Percentiles rank a stretch among this genome's conserved stretches.
These are phyloP conservation scores for Trichosanthes cucumerina DNA, from an alignment of 306 rosid genomes.

Conservation along the genomic window DNA sequence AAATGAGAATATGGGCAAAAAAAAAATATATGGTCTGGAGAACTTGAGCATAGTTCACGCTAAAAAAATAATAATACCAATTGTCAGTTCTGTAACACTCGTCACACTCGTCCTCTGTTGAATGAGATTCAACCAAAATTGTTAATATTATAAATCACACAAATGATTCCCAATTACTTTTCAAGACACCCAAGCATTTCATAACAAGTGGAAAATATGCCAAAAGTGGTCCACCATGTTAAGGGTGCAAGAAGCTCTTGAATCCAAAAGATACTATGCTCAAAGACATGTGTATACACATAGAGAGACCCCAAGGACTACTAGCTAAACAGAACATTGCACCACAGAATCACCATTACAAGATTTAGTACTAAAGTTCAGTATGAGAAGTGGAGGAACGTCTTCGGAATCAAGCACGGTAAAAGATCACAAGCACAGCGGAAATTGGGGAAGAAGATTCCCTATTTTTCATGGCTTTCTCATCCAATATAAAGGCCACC, in stretches of 20 bases:
- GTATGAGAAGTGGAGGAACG: neutral
- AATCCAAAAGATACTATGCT: neutral
- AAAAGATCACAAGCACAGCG: neutral
- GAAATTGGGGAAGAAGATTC: neutral
- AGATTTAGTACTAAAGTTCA: neutral
- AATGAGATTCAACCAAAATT: neutral
- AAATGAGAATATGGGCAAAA: neutral
- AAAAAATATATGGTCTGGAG: neutral
- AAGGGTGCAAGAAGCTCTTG: neutral
- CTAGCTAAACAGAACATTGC: neutral
- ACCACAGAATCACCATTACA: neutral
- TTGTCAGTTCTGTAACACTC: neutral
- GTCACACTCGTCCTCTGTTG: neutral
- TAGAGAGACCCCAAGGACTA: neutral
- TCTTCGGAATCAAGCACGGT: too few species aligned
- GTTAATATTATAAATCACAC: neutral
- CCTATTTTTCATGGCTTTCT: neutral
- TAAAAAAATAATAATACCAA: neutral
- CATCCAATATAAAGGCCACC: neutral
- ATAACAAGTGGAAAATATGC: neutral
- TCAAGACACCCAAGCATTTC: neutral
- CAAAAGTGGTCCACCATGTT: conserved; percentile 1
- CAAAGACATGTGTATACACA: neutral
- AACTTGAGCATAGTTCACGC: neutral
- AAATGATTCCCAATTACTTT: neutral